Evolutionary conservation across 2,329 filamentous ascomycete species (phyloP), one percentile per base, ranked within the genome.

Genomic region (Trichoderma sp.): DNA sequence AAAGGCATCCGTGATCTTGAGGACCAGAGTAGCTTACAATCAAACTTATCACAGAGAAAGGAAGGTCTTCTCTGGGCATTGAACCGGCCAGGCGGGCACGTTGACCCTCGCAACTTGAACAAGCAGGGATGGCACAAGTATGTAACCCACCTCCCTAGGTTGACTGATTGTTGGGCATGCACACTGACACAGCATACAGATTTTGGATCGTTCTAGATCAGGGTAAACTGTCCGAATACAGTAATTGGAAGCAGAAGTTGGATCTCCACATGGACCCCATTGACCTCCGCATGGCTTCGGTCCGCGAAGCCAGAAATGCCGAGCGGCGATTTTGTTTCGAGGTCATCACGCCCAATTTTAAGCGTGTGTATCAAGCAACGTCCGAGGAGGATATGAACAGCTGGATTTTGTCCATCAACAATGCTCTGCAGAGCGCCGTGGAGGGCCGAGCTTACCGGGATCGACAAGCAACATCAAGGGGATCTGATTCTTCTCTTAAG

Each of bases 121-220:
- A 98, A 98, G 80, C 94, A 97, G 81, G 95, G 94, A 65, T 99
- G 96, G 96, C 96, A 99, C 81, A 99, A 99, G 93, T 97, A 85
- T 30, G 9, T 47, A 39, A 20, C 39, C 23, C 3, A 55, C n/a
- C 13, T 34, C 30, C 12, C 57, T 20, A 30, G 17, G 15, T 66
- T 23, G 6, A 9, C 6, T 3, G 28, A 62, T 17, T n/a, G 8
- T 57, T 28, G 57, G 47, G 13, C 20, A 61, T 28, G 11, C 66
- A 47, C 20, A 70, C 77, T 79, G 71, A 77, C 62, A 36, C 7
- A 9, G 9, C 17, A 26, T 63, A 34, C 17, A 97, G 94, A 79
- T 99, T 98, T 82, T 99, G 96, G 96, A 97, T 99, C 74, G 96
- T 99, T 2, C 86, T 99, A 58, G 97, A 98, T 79, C 95, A 97